These are phyloP conservation scores for Kuraishia capsulata DNA, from an alignment of 805 yeast genomes.

Conservation along the genomic window DNA sequence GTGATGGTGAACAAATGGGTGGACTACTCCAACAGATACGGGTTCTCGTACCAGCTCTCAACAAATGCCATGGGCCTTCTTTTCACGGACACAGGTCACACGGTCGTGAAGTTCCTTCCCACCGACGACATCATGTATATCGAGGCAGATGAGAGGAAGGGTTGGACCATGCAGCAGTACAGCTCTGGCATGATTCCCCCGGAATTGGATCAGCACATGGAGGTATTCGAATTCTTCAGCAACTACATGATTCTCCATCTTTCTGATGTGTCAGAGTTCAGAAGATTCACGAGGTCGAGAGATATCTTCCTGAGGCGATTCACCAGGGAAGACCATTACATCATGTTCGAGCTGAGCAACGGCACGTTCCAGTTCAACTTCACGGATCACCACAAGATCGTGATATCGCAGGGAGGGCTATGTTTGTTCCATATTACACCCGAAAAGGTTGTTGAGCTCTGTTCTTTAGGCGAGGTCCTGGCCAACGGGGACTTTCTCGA, in stretches of 20 bases:
- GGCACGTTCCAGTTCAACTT: conserved; percentile 93
- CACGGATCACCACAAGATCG: conserved; percentile 86
- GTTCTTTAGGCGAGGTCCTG: conserved; percentile 40
- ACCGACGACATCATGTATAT: conserved; percentile 60
- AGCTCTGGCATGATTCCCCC: conserved; percentile 32
- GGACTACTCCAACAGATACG: conserved; percentile 92
- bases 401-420: conserved; percentile 68
- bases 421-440: conserved; percentile 79
- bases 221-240: conserved; percentile 81
- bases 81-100: conserved; percentile 69
- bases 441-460: conserved; percentile 59
- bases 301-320: conserved; percentile 76
- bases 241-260: conserved; percentile 88
- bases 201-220: conserved; percentile 58
- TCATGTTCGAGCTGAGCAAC: conserved; percentile 89
- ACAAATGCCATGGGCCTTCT: conserved; percentile 86
- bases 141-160: conserved; percentile 34
- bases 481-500: conserved; percentile 30
- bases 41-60: conserved; percentile 86
- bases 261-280: conserved; percentile 66
- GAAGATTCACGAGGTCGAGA: conserved; percentile 35
- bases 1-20: conserved; percentile 92
- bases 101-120: conserved; percentile 64
- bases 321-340: conserved; percentile 68
- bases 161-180: conserved; percentile 46